These are phyloP conservation scores for Cafeteria roenbergensis DNA, from an alignment of 108 stramenopile species.

Conservation along the genomic window DNA sequence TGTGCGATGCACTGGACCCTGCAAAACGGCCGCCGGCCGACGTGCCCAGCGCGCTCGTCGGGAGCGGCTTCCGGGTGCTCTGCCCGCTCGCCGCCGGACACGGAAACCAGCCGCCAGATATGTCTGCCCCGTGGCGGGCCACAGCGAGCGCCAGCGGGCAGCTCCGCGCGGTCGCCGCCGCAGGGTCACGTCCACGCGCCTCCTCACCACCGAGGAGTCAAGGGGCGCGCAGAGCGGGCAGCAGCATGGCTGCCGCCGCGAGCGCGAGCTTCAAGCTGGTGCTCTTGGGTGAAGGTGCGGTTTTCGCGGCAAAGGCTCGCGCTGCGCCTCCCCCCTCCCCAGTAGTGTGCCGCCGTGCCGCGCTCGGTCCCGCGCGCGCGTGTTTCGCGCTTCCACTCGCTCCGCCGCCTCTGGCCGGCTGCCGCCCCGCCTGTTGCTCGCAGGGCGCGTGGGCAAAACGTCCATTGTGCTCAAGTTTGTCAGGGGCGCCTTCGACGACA, in stretches of 20 bases:
- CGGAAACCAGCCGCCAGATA: too few relatives aligned
- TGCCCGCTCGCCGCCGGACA: too few relatives aligned
- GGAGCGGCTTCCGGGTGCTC: too few relatives aligned
- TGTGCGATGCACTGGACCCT: too few relatives aligned
- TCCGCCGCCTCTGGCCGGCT: background rate
- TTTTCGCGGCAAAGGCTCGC: background rate
- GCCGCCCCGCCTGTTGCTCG: background rate
- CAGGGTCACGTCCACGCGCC: too few relatives aligned
- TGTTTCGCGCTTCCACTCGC: background rate
- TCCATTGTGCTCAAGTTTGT: constrained; percentile 47
- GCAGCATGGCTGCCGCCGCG: background rate
- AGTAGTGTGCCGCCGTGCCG: background rate
- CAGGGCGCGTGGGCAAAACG: constrained; percentile 51
- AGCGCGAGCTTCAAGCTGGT: constrained; percentile 15
- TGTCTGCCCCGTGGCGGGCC: too few relatives aligned
- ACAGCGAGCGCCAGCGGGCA: too few relatives aligned
- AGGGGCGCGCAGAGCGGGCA: background rate
- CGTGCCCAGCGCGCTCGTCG: too few relatives aligned
- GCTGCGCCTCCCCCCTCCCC: background rate
- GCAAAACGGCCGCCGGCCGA: too few relatives aligned
- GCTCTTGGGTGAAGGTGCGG: constrained; percentile 17
- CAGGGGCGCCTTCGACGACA: constrained; percentile 34
- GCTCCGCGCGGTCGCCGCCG: too few relatives aligned
- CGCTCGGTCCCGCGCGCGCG: background rate
- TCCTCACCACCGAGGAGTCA: too few relatives aligned